Conservation (phyloP, 805 yeast genomes). For the Teunomyces barrocoloradensis region DNA sequence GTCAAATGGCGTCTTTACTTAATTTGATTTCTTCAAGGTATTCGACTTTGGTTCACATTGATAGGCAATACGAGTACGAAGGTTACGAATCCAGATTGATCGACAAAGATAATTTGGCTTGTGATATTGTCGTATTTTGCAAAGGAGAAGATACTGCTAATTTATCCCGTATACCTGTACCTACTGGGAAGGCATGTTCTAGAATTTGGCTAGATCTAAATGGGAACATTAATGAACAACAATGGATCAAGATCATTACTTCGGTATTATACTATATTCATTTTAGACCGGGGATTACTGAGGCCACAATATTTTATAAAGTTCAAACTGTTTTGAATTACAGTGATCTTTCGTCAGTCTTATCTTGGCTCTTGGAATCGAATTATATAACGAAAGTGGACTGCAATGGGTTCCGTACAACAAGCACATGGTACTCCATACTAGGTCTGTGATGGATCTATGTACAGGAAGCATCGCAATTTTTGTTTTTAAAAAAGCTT, state of each 20-base stretch:
- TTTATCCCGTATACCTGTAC: constrained; percentile 40
- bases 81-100: constrained; percentile 76
- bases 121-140: constrained; percentile 53
- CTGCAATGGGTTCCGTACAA: constrained; percentile 42
- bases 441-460: constrained; percentile 23
- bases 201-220: constrained; percentile 68
- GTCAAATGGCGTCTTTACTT: constrained; percentile 61
- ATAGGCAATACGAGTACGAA: constrained; percentile 49
- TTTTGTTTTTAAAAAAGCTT: neutral
- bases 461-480: constrained; percentile 1
- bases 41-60: constrained; percentile 35
- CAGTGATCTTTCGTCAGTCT: constrained; percentile 27
- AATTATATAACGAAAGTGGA: constrained; percentile 32
- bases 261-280: constrained; percentile 38
- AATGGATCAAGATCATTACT: constrained; percentile 61
- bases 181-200: constrained; percentile 60
- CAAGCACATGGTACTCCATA: constrained; percentile 45
- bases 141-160: neutral
- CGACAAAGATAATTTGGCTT: constrained; percentile 64
- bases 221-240: constrained; percentile 53
- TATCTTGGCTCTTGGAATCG: constrained; percentile 42
- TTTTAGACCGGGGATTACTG: constrained; percentile 37
- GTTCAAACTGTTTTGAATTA: constrained; percentile 28
- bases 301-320: constrained; percentile 18
- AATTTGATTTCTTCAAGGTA: constrained; percentile 43